Base-by-base conservation (phyloP, 495 filamentous ascomycete species). In the Aspergillus baeticus region DNA sequence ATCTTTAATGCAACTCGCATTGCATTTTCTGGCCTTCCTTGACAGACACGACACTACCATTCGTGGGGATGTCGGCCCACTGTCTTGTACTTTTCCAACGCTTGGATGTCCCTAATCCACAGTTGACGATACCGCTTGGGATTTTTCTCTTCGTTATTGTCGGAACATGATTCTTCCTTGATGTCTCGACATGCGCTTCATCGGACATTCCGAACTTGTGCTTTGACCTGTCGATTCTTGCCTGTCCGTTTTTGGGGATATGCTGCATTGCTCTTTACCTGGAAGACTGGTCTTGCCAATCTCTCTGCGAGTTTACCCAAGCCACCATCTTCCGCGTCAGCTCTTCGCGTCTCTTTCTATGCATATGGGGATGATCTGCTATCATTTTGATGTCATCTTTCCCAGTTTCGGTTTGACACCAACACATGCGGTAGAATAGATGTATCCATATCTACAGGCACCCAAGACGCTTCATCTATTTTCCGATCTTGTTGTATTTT, bases 371-470 rank as follows among this genome's bases (percentile, higher is more conserved):
- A 60, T 54, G 53, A 60, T 26, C 44, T 44, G 48, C 36, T 55
- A 59, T 62, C 59, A 49, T 55, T 58, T 36, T 45, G 48, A 54
- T 58, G 31, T 42, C 58, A 46, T 58, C 43, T 50, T 58, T 51
- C 43, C 48, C 48, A 38, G 44, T 43, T 54, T 63, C 47, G 51
- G 26, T 29, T 29, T 29, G 26, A 31, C 47, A 60, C 51, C 56
- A 64, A 48, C 55, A 56, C 39, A 61, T 42, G 53, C 57, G 60
- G 62, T 62, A 65, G 62, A 64, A 58, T 63, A 65, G 59, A 67
- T 65, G 58, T 65, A 66, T 54, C 54, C 62, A 66, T 69, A 68
- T 21, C 55, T 51, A 51, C 56, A 64, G 41, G 45, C 60, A 64
- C 63, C 58, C 43, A 68, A 48, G 37, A 42, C 57, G 29, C 58